A percentile compares a stretch with the other conserved stretches of the same genome.
Conservation (phyloP, 1,139 yeast species). For the Meyerozyma carpophila region DNA sequence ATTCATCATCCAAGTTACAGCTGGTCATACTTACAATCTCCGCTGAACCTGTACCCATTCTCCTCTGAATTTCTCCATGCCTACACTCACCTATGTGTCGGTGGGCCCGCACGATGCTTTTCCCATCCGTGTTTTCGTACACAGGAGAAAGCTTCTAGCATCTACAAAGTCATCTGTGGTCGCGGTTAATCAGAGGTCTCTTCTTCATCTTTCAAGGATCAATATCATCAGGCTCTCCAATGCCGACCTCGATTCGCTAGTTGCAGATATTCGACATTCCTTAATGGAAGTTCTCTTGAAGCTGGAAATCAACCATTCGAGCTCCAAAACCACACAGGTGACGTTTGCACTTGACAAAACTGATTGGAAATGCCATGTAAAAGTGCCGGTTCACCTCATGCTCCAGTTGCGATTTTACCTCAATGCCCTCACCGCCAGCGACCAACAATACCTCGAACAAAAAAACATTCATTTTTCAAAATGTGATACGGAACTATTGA, state of each 20-base stretch:
- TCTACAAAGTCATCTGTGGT: conserved; percentile 8
- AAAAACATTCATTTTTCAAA: conserved; percentile 5
- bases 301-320: conserved; percentile 1
- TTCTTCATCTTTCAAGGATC: conserved; percentile 9
- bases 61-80: neutral
- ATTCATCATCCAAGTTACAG: too few relatives aligned
- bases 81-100: conserved; percentile 9
- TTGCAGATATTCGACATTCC: conserved; percentile 5
- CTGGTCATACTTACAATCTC: too few relatives aligned
- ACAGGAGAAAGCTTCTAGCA: conserved; percentile 5
- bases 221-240: conserved; percentile 11
- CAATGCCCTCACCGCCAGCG: conserved; percentile 3
- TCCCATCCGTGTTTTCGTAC: conserved; percentile 10
- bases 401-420: conserved; percentile 8
- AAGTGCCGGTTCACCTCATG: conserved; percentile 9
- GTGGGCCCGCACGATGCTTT: conserved; percentile 6
- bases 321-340: conserved; percentile 6
- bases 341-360: conserved; percentile 4
- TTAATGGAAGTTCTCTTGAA: conserved; percentile 6
- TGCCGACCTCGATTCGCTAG: conserved; percentile 8
- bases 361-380: conserved; percentile 10
- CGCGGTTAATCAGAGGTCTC: conserved; percentile 10
- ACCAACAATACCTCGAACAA: conserved; percentile 6
- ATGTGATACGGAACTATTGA: conserved; percentile 4
- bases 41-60: too few relatives aligned